Evolutionary conservation across 768 basidiomycete genomes (phyloP).

Genomic region (Lentinula raphanica): DNA sequence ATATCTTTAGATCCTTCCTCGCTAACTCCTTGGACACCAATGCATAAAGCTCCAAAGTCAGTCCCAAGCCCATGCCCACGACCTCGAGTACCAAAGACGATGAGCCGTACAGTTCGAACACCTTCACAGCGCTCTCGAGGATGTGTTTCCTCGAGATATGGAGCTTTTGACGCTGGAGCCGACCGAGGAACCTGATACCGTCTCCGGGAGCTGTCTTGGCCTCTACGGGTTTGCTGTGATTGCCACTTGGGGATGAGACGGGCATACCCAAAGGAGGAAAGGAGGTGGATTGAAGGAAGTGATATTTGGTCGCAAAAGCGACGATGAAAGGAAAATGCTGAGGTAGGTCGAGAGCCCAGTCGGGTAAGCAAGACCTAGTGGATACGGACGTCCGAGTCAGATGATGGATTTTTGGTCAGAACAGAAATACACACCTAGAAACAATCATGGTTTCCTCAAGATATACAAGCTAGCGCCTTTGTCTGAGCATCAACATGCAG

Average conservation of each 20-base stretch:
- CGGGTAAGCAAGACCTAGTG: conserved; percentile 85
- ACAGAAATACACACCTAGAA: conserved; percentile 57
- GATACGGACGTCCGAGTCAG: no score
- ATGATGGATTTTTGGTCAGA: no score
- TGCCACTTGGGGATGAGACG: conserved; percentile 94
- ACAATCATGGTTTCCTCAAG: conserved; percentile 99
- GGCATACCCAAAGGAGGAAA: conserved; percentile 94
- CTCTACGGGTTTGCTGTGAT: conserved; percentile 68
- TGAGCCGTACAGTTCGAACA: conserved; percentile 93
- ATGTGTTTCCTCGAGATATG: conserved; percentile 93
- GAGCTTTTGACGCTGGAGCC: conserved; percentile 95
- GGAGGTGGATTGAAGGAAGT: conserved; percentile 96
- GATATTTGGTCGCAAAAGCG: conserved; percentile 96
- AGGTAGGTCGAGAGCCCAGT: conserved; percentile 95
- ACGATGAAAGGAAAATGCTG: conserved; percentile 98
- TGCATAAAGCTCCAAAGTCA: conserved; percentile 98
- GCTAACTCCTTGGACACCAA: conserved; percentile 95
- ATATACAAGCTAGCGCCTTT: conserved; percentile 58
- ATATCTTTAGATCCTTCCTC: conserved; percentile 78
- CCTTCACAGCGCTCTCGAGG: conserved; percentile 92
- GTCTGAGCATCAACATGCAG: conserved; percentile 9
- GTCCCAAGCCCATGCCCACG: conserved; percentile 94
- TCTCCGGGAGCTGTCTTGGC: conserved; percentile 79
- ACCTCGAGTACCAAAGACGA: conserved; percentile 93
- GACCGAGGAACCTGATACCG: conserved; percentile 85